These are phyloP conservation scores for Erucastrum elatum DNA, from an alignment of 345 rosid species.

Conservation along the genomic window DNA sequence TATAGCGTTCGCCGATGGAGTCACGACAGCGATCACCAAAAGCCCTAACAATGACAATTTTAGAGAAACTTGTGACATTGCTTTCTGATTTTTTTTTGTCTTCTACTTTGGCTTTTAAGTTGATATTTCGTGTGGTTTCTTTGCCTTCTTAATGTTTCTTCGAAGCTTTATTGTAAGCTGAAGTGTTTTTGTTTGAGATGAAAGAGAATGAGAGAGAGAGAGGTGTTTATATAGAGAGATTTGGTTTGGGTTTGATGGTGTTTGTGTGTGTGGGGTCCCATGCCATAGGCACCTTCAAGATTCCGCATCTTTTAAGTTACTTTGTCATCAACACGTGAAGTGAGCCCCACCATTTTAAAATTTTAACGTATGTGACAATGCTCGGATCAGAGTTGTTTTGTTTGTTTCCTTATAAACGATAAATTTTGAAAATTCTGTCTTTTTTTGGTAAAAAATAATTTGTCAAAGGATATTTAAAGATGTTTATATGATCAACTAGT, in stretches of 20 bases:
- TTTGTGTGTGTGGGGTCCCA: slow-evolving; percentile 28
- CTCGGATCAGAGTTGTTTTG: neutral
- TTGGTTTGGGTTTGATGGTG: slow-evolving; percentile 22
- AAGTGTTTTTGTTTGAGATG: neutral
- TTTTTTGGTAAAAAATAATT: neutral
- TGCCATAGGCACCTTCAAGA: slow-evolving; percentile 37
- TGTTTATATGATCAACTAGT: neutral
- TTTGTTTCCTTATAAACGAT: neutral
- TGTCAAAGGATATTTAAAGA: neutral
- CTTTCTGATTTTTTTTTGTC: neutral
- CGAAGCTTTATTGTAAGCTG: neutral
- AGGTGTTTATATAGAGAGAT: slow-evolving; percentile 17
- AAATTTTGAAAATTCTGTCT: neutral
- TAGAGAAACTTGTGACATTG: slow-evolving; percentile 23
- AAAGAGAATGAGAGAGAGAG: neutral
- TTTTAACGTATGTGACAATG: slow-evolving; percentile 29
- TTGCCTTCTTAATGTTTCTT: neutral
- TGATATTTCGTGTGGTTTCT: neutral
- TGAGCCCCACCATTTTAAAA: slow-evolving; percentile 26
- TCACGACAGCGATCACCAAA: slow-evolving; percentile 22
- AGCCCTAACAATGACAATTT: slow-evolving; percentile 28
- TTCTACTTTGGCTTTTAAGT: slow-evolving; percentile 6
- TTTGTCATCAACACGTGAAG: slow-evolving; percentile 37
- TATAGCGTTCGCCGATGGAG: slow-evolving; percentile 21
- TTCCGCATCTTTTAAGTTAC: slow-evolving; percentile 39